Evolutionary conservation across 108 stramenopile species (phyloP), one percentile per base, ranked within the genome.

Genomic region (Stephanodiscus minutulus): DNA sequence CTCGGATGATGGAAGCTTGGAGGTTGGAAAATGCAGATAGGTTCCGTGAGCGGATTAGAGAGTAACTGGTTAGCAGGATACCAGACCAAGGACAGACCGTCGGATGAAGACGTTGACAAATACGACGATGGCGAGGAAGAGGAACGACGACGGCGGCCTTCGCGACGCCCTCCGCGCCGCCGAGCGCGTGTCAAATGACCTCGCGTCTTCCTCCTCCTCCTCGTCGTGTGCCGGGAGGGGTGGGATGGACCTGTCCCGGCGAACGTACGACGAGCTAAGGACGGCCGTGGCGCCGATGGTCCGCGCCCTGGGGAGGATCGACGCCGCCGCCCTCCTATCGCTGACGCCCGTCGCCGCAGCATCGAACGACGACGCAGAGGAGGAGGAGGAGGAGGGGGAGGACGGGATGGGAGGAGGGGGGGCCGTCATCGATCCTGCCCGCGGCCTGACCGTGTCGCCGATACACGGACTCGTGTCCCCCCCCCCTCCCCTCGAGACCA

Each of bases 401-500:
- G 27, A 28, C 3, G 27, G 54, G 35, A 37, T 18, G 18, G 33
- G 35, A n/a, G 57, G 28, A 13, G 8, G 29, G 36, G 77, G 72
- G 13, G 77, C 73, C 15, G 41, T 33, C 0, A 64, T 76, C 24
- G 72, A 76, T 66, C 17, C 17, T 27, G 58, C 39, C 25, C 29
- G 31, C 47, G 83, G 76, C 17, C 50, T 74, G 7, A 66, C 62
- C 13, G 86, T 87, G 39, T 61, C 64, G 22, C 86, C 88, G 39
- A 89, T 91, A 46, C 80, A 87, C 58, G 86, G 87, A 39, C 50
- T 70, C 20, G 72, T 91, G 41, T 52, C 39, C 21, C 90, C 88
- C 1, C 25, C 46, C 43, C 68, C 57, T 67, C 66, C 55, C 43
- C 12, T 11, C 43, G 17, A 1, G 44, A 12, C n/a, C 6, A 9